Base-by-base conservation (phyloP, 2,329 filamentous ascomycete species). In the Periconia digitata region DNA sequence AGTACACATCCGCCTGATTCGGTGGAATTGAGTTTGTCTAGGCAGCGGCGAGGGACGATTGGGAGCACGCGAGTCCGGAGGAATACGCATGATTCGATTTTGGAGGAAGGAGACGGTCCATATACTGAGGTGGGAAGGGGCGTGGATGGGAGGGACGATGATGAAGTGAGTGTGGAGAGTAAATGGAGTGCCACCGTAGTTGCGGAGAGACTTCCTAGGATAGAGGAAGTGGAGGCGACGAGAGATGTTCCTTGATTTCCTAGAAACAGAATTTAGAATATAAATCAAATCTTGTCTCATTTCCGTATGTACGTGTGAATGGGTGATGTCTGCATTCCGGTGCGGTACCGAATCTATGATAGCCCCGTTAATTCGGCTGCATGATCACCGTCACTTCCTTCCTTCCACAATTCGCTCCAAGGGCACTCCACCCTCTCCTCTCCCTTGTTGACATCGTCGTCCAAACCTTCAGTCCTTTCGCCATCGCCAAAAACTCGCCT, bases 401-500 rank as follows among this genome's bases (percentile, higher is more conserved):
- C 8, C 27, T 32, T 15, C 27, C 10, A n/a, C n/a, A n/a, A n/a
- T n/a, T n/a, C 27, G 10, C n/a, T 12, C 27, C 27, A 32, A 32
- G 10, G 27, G 10, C 27, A 10, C 10, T 6, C 10, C 10, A 13
- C n/a, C 35, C 15, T 8, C 18, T n/a, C 21, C 22, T 40, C 38
- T n/a, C 21, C 38, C 41, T 27, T 22, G 8, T 38, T n/a, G n/a
- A n/a, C 42, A 18, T 24, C 42, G 15, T 18, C 39, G 18, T 61
- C 60, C 22, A 62, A 60, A 7, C 59, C 64, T 29, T 63, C 53
- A 0, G 81, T 85, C 58, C 83, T 82, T 77, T 97, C 92, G 0
- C 94, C 94, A 64, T 97, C 89, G 0, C 92, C 92, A 76, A 95
- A 96, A 0, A 86, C 35, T 1, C 72, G 74, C 68, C 83, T 85